Conservation (phyloP, 1,284 basidiomycete genomes). For the Pholiota adiposa region DNA sequence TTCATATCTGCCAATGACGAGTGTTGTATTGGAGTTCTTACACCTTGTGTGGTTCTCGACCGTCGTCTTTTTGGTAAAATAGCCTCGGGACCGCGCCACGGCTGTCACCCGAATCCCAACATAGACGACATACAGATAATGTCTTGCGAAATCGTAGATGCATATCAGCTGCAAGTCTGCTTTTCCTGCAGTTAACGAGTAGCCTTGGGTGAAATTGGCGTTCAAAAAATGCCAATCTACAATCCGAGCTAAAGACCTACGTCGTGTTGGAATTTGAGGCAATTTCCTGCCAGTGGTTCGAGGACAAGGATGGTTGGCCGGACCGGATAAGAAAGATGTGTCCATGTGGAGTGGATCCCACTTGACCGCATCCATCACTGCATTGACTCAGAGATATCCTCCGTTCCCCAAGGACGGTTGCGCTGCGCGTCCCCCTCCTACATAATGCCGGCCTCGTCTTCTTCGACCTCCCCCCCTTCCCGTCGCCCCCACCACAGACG, state of each 20-base stretch:
- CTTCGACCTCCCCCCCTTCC: constrained; percentile 12
- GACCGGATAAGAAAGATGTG: constrained; percentile 11
- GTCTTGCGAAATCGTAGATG: background rate
- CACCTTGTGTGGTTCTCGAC: too few species aligned
- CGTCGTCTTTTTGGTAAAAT: background rate
- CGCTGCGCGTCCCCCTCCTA: constrained; percentile 20
- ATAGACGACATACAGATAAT: constrained; percentile 9
- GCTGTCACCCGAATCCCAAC: background rate
- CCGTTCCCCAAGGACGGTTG: constrained; percentile 13
- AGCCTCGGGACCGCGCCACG: background rate
- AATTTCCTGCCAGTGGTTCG: too few species aligned
- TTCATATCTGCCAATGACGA: too few species aligned
- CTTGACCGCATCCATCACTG: constrained; percentile 27
- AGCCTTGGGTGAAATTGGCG: too few species aligned
- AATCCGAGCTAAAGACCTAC: too few species aligned
- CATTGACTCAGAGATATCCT: constrained; percentile 11
- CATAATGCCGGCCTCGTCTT: background rate
- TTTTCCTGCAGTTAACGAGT: background rate
- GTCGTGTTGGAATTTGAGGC: too few species aligned
- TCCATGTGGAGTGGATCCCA: constrained; percentile 29
- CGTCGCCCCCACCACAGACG: constrained; percentile 53
- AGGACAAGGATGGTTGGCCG: background rate
- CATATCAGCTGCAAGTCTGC: constrained; percentile 10
- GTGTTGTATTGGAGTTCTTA: too few species aligned
- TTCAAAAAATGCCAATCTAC: too few species aligned